These are phyloP conservation scores for Tympanopsis confertula DNA, from an alignment of 2,329 filamentous ascomycete species.

Conservation along the genomic window DNA sequence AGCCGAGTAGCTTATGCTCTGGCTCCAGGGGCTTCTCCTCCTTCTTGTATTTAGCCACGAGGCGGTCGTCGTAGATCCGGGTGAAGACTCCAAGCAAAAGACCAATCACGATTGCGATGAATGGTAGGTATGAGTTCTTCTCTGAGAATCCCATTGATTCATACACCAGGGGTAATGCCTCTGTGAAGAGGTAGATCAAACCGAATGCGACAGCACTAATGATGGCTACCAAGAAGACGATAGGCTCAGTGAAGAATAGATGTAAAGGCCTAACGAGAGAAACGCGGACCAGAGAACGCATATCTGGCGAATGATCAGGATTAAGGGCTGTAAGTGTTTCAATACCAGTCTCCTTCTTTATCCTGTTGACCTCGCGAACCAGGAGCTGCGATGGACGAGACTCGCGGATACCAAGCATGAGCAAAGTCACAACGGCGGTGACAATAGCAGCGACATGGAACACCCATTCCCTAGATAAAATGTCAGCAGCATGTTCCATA, in stretches of 20 bases:
- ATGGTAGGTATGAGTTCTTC: constrained; percentile 22
- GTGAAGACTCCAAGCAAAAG: constrained; percentile 26
- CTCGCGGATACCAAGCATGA: constrained; percentile 25
- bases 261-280: constrained; percentile 25
- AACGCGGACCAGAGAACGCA: constrained; percentile 21
- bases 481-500: no score
- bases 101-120: constrained; percentile 25
- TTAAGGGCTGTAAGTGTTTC: constrained; percentile 13
- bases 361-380: constrained; percentile 7
- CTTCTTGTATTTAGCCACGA: neutral
- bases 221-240: constrained; percentile 27
- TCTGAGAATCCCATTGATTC: constrained; percentile 17
- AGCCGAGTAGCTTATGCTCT: neutral
- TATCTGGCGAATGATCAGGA: constrained; percentile 22
- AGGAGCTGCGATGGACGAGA: constrained; percentile 30
- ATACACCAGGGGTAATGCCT: constrained; percentile 27
- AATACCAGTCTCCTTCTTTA: constrained; percentile 5
- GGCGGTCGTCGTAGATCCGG: constrained; percentile 22
- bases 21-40: neutral
- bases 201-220: constrained; percentile 29
- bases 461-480: constrained; percentile 25
- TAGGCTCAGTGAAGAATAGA: constrained; percentile 31
- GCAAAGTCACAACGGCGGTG: constrained; percentile 16
- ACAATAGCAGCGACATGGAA: constrained; percentile 28
- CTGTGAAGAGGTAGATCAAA: constrained; percentile 35